Percentiles rank a stretch among this genome's conserved stretches.
Conservation (phyloP, 169 alveolate species). For the Theileria luwenshuni region DNA sequence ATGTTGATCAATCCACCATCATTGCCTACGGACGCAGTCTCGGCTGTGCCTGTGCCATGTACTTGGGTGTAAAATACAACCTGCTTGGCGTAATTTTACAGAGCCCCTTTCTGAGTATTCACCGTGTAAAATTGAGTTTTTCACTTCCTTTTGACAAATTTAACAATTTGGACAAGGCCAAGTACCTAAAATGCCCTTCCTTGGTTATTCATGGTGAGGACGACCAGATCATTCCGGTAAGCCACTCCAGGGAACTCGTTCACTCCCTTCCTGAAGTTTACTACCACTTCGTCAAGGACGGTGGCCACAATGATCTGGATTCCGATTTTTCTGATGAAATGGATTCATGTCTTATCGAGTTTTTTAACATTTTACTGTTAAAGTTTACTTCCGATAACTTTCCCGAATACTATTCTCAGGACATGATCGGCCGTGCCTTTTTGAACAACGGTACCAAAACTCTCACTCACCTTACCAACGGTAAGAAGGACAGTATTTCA, state of each 20-base stretch:
- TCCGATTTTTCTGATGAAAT: slow-evolving; percentile 39
- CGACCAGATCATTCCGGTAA: slow-evolving; percentile 87
- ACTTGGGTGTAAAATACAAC: slow-evolving; percentile 77
- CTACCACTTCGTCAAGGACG: slow-evolving; percentile 72
- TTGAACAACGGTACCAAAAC: neutral
- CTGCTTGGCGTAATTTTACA: slow-evolving; percentile 85
- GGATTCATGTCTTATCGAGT: slow-evolving; percentile 58
- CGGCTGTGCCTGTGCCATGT: slow-evolving; percentile 89
- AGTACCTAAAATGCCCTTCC: slow-evolving; percentile 76
- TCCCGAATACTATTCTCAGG: neutral
- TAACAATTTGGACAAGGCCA: slow-evolving; percentile 86
- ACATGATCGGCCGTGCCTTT: neutral
- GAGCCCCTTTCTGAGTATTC: slow-evolving; percentile 85
- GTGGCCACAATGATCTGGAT: slow-evolving; percentile 74
- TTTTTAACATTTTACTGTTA: slow-evolving; percentile 11
- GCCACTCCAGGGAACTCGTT: slow-evolving; percentile 69
- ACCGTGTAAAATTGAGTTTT: slow-evolving; percentile 73
- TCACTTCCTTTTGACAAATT: slow-evolving; percentile 90
- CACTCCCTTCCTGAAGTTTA: slow-evolving; percentile 65
- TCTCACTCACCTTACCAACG: neutral
- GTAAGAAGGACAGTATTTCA: neutral
- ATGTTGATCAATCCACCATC: slow-evolving; percentile 74
- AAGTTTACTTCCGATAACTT: neutral
- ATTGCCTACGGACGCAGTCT: slow-evolving; percentile 90
- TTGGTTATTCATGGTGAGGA: slow-evolving; percentile 88